phyloP scores from a whole-genome alignment of 176 grass and related monocot species.

The Thalia dealbata region DNA sequence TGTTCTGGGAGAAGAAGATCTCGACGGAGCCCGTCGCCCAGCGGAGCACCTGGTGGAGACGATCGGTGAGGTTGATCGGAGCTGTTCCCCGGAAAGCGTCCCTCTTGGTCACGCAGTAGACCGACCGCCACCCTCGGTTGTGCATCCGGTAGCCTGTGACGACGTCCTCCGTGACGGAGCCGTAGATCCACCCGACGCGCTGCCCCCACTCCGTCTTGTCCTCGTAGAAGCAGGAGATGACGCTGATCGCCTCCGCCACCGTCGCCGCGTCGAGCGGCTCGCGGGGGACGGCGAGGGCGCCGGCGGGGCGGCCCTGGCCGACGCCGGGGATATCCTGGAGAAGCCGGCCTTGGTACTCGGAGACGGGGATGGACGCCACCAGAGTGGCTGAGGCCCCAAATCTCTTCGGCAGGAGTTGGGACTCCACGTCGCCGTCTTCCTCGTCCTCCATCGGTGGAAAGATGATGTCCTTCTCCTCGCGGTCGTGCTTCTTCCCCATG shows the following conservation, averaged over 20 bases:
- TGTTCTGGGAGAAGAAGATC: slow-evolving; percentile 99
- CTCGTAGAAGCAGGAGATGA: slow-evolving; percentile 95
- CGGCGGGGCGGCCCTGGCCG: slow-evolving; percentile 65
- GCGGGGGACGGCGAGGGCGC: slow-evolving; percentile 57
- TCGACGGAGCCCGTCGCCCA: slow-evolving; percentile 96
- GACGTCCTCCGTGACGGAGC: slow-evolving; percentile 88
- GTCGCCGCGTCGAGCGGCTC: slow-evolving; percentile 79
- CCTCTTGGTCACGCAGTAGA: slow-evolving; percentile 75
- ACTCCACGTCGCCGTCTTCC: slow-evolving; percentile 54
- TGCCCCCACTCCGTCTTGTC: slow-evolving; percentile 86
- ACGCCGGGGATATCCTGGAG: slow-evolving; percentile 67
- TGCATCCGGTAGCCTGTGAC: slow-evolving; percentile 98
- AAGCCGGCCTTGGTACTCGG: slow-evolving; percentile 82
- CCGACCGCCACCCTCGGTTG: slow-evolving; percentile 87
- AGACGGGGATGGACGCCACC: slow-evolving; percentile 62
- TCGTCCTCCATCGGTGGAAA: slow-evolving; percentile 52
- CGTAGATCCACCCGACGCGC: slow-evolving; percentile 89
- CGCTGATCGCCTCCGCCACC: slow-evolving; percentile 66
- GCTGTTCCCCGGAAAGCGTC: slow-evolving; percentile 86
- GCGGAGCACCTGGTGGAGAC: slow-evolving; percentile 80
- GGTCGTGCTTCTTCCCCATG: slow-evolving; percentile 79
- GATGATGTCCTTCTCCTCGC: slow-evolving; percentile 42
- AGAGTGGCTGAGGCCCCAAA: slow-evolving; percentile 60
- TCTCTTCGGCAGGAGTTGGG: slow-evolving; percentile 50
- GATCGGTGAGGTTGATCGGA: slow-evolving; percentile 87